Evolutionary conservation across 2,329 filamentous ascomycete species (phyloP).

Genomic region (Talaromyces atroroseus): DNA sequence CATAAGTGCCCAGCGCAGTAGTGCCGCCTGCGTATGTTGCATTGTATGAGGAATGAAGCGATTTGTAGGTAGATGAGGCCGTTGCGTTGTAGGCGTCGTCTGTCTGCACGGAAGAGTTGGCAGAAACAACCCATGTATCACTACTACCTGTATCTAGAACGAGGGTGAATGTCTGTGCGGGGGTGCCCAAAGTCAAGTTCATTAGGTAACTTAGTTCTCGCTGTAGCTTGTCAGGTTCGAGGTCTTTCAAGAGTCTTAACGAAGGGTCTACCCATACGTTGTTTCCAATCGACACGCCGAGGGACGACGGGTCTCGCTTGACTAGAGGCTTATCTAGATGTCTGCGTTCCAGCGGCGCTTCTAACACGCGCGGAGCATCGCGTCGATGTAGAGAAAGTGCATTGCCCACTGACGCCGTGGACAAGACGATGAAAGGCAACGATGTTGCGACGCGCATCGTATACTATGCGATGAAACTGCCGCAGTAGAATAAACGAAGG

Average conservation of each 20-base stretch:
- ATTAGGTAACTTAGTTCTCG: conserved; percentile 46
- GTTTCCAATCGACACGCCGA: not conserved
- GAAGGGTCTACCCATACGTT: not conserved
- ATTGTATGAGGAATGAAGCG: conserved; percentile 68
- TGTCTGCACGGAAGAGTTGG: conserved; percentile 57
- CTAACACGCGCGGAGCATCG: not conserved
- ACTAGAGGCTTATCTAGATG: not conserved
- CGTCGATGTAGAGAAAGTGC: not conserved
- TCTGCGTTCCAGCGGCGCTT: not conserved
- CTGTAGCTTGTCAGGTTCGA: not conserved
- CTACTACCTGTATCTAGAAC: conserved; percentile 65
- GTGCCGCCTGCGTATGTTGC: conserved; percentile 78
- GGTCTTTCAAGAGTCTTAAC: too few species aligned
- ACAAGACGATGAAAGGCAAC: not conserved
- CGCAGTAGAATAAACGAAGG: too few species aligned
- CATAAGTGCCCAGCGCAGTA: conserved; percentile 69
- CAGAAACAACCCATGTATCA: conserved; percentile 65
- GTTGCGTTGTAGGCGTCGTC: conserved; percentile 57
- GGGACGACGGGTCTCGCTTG: not conserved
- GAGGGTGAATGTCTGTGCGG: conserved; percentile 52
- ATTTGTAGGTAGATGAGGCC: conserved; percentile 50
- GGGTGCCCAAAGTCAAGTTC: conserved; percentile 59
- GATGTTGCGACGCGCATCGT: not conserved
- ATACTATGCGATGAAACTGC: too few species aligned
- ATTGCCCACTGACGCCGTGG: not conserved